These are phyloP conservation scores for Aspergillus costaricaensis DNA, from an alignment of 2,329 filamentous ascomycete species.

Conservation along the genomic window DNA sequence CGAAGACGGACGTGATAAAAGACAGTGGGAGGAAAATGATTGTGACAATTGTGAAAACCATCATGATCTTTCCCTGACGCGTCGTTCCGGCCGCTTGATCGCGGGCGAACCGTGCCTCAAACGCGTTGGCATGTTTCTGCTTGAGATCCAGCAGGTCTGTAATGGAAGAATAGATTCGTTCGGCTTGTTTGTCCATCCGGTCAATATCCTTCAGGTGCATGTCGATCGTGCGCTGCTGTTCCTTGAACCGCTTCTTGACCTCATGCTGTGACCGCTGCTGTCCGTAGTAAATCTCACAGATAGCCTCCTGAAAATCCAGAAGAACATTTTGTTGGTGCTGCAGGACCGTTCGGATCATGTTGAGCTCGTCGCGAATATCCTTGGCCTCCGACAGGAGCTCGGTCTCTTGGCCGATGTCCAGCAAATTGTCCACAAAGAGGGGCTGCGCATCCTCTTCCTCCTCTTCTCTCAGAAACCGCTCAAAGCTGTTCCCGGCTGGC, in stretches of 20 bases:
- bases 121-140: conserved; percentile 68
- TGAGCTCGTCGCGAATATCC: conserved; percentile 68
- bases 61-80: conserved; percentile 58
- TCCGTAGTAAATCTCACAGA: conserved; percentile 38
- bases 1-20: conserved; percentile 59
- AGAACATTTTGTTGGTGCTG: conserved; percentile 43
- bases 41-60: conserved; percentile 62
- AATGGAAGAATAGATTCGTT: conserved; percentile 61
- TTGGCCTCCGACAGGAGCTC: conserved; percentile 65
- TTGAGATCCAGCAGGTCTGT: conserved; percentile 67
- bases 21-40: conserved; percentile 59
- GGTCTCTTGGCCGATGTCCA: conserved; percentile 62
- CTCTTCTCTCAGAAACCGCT: conserved; percentile 17
- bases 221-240: conserved; percentile 61
- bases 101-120: conserved; percentile 60
- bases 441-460: conserved; percentile 40
- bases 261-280: conserved; percentile 46
- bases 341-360: conserved; percentile 56
- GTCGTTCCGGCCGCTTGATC: conserved; percentile 65
- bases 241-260: conserved; percentile 56
- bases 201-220: conserved; percentile 62
- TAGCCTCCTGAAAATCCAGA: conserved; percentile 36
- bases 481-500: neutral
- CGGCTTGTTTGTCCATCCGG: conserved; percentile 64
- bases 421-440: conserved; percentile 48